These are phyloP conservation scores for Sclerotinia subarctica DNA, from an alignment of 2,329 filamentous ascomycete genomes.

Conservation along the genomic window DNA sequence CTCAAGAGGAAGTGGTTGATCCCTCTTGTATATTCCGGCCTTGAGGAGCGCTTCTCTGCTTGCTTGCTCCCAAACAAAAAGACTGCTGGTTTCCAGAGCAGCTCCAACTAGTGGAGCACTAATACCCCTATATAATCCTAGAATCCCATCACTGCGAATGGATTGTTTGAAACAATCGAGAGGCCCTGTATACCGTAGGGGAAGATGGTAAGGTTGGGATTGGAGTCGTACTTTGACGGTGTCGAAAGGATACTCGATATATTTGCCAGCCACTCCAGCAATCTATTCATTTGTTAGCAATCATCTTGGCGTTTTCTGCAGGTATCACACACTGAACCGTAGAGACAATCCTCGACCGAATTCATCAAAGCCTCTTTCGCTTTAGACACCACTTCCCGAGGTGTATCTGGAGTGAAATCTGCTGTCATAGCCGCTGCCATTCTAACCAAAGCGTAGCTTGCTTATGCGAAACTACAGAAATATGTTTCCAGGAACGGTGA, in stretches of 20 bases:
- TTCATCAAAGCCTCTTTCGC: constrained; percentile 42
- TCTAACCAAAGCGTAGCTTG: constrained; percentile 8
- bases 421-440: constrained; percentile 33
- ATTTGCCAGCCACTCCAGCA: constrained; percentile 87
- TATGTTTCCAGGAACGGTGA: constrained; percentile 3
- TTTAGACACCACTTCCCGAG: constrained; percentile 25
- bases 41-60: constrained; percentile 64
- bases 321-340: constrained; percentile 67
- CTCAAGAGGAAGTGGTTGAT: constrained; percentile 66
- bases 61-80: constrained; percentile 87
- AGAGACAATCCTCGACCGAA: constrained; percentile 80
- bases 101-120: constrained; percentile 87
- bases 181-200: constrained; percentile 78
- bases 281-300: constrained; percentile 47
- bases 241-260: constrained; percentile 98
- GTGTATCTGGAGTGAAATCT: constrained; percentile 25
- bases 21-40: constrained; percentile 47
- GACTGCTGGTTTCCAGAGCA: constrained; percentile 83
- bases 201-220: constrained; percentile 83
- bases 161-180: constrained; percentile 92
- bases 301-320: neutral
- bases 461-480: constrained; percentile 17
- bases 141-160: constrained; percentile 71
- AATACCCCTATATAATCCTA: constrained; percentile 80
- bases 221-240: constrained; percentile 97